phyloP scores from a whole-genome alignment of 306 rosid species.

The Dalbergia cultrata region DNA sequence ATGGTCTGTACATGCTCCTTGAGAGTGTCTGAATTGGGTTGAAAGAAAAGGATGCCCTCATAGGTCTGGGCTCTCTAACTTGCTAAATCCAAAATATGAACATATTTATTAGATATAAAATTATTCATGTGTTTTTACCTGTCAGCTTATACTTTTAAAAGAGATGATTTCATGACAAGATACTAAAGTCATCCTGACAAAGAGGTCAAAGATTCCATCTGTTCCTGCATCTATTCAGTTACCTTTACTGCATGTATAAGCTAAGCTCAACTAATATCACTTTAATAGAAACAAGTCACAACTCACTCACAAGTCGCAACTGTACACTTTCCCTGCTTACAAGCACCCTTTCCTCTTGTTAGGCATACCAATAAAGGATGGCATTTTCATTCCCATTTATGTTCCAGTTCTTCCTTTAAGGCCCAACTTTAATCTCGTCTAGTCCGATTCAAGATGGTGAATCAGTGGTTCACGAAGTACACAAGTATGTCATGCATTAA shows the following conservation, averaged over 20 bases:
- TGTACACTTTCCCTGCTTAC: slow-evolving; percentile 11
- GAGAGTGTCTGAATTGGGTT: slow-evolving; percentile 20
- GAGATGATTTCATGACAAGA: too few relatives aligned
- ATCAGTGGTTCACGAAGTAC: slow-evolving; percentile 65
- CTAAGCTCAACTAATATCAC: slow-evolving; percentile 41
- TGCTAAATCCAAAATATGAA: slow-evolving; percentile 41
- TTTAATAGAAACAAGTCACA: slow-evolving; percentile 45
- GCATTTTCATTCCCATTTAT: slow-evolving; percentile 54
- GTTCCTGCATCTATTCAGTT: too few relatives aligned
- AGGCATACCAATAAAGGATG: slow-evolving; percentile 43
- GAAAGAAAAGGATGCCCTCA: slow-evolving; percentile 23
- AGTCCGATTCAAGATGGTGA: slow-evolving; percentile 67
- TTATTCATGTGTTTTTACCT: too few relatives aligned
- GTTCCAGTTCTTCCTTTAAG: slow-evolving; percentile 49
- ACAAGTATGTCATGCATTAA: slow-evolving; percentile 53
- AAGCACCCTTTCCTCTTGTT: slow-evolving; percentile 34
- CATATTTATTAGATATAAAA: neutral
- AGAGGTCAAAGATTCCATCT: too few relatives aligned
- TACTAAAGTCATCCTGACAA: too few relatives aligned
- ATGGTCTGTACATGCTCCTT: slow-evolving; percentile 8
- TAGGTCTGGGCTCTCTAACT: neutral
- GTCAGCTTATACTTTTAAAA: too few relatives aligned
- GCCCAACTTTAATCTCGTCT: slow-evolving; percentile 51
- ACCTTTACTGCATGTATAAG: slow-evolving; percentile 44
- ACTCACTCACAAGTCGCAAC: neutral